These are phyloP conservation scores for Nissolia schottii DNA, from an alignment of 306 rosid genomes.

Conservation along the genomic window DNA sequence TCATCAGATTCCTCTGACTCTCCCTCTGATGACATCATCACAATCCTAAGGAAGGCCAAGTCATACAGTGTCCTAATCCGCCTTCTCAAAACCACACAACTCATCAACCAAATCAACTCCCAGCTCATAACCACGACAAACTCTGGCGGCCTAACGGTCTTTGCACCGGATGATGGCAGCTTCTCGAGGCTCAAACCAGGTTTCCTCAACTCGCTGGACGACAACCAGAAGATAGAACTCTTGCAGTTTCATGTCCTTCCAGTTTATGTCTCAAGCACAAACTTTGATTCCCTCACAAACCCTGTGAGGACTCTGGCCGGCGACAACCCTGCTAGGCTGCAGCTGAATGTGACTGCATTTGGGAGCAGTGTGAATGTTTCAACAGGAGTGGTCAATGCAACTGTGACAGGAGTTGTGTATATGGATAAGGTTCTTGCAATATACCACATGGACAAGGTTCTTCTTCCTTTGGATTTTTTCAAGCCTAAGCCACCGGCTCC, in stretches of 20 bases:
- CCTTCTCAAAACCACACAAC: slow-evolving; percentile 38
- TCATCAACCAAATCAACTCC: slow-evolving; percentile 30
- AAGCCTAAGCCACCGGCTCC: slow-evolving; percentile 35
- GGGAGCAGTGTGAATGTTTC: slow-evolving; percentile 44
- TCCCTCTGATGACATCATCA: slow-evolving; percentile 23
- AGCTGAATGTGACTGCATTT: slow-evolving; percentile 41
- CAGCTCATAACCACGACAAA: slow-evolving; percentile 38
- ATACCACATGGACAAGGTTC: slow-evolving; percentile 45
- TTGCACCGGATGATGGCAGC: slow-evolving; percentile 37
- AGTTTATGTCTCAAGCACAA: slow-evolving; percentile 33
- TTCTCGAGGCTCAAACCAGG: slow-evolving; percentile 40
- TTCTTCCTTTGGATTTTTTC: slow-evolving; percentile 41
- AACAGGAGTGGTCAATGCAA: slow-evolving; percentile 48
- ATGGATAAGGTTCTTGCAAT: slow-evolving; percentile 39
- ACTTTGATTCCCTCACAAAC: slow-evolving; percentile 50
- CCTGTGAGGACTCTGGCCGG: slow-evolving; percentile 53
- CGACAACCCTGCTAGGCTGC: slow-evolving; percentile 28
- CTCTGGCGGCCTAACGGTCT: slow-evolving; percentile 27
- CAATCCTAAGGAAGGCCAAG: slow-evolving; percentile 42
- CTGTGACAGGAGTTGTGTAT: slow-evolving; percentile 37
- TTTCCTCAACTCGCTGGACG: slow-evolving; percentile 28
- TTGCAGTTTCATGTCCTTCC: slow-evolving; percentile 48
- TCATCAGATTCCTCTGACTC: slow-evolving; percentile 14
- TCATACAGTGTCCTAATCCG: slow-evolving; percentile 36
- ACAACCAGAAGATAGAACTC: slow-evolving; percentile 39